A percentile compares a stretch with the other conserved stretches of the same genome.
These are phyloP conservation scores for Paxillus rubicundulus DNA, from an alignment of 768 basidiomycete genomes.

Conservation along the genomic window DNA sequence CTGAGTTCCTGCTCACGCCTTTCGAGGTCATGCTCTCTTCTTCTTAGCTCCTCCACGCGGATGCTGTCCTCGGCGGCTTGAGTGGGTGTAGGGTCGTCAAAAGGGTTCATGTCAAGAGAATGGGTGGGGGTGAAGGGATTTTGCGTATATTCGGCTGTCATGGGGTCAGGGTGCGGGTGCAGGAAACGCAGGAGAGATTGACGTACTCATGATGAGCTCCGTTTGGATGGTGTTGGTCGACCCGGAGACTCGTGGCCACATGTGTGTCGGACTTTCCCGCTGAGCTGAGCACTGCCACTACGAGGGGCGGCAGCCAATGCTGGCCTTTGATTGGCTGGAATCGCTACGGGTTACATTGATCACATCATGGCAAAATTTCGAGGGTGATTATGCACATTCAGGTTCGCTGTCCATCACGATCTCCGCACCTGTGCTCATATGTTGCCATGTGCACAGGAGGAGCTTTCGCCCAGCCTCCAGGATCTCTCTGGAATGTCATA, in stretches of 20 bases:
- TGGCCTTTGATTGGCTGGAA: neutral
- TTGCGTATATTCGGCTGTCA: conserved; percentile 40
- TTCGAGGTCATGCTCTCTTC: conserved; percentile 79
- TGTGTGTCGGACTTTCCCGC: neutral
- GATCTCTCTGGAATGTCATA: too few relatives aligned
- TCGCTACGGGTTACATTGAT: neutral
- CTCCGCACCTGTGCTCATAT: neutral
- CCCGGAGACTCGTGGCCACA: neutral
- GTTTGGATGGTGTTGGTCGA: conserved; percentile 4
- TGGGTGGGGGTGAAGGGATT: conserved; percentile 86
- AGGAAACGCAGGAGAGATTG: neutral
- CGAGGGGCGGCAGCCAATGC: neutral
- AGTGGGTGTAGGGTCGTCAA: conserved; percentile 72
- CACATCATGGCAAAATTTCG: neutral
- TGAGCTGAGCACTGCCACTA: neutral
- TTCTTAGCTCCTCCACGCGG: conserved; percentile 63
- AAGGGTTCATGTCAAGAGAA: conserved; percentile 85
- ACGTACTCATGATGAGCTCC: conserved; percentile 23
- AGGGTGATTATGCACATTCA: neutral
- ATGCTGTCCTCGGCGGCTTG: conserved; percentile 38
- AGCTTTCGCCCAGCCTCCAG: too few relatives aligned
- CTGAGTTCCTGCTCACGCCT: conserved; percentile 74
- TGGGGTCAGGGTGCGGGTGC: conserved; percentile 1
- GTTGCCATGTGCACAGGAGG: neutral
- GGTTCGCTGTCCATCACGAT: neutral